These are phyloP conservation scores for Diaporthe australafricana DNA, from an alignment of 2,329 filamentous ascomycete genomes.

Conservation along the genomic window DNA sequence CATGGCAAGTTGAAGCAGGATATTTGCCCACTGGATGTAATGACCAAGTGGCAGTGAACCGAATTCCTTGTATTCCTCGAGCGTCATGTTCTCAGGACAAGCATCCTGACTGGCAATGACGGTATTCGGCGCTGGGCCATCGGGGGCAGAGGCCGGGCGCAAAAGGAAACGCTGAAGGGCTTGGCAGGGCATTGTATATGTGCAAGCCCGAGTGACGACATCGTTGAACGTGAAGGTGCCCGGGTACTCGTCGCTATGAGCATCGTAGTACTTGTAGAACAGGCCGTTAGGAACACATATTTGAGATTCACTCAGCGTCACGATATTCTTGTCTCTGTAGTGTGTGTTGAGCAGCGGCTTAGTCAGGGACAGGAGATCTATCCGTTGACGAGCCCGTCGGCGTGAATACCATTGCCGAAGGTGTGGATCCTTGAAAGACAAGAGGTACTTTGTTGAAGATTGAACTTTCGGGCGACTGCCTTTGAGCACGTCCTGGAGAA, in stretches of 20 bases:
- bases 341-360: constrained; percentile 53
- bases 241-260: background rate
- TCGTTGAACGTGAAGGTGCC: constrained; percentile 14
- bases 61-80: constrained; percentile 68
- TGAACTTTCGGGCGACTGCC: constrained; percentile 24
- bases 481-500: constrained; percentile 52
- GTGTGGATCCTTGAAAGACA: background rate
- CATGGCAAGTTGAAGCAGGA: constrained; percentile 61
- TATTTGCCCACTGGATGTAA: constrained; percentile 66
- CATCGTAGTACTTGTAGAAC: constrained; percentile 52
- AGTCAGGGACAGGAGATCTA: constrained; percentile 49
- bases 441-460: background rate
- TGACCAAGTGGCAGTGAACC: constrained; percentile 59
- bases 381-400: background rate
- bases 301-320: constrained; percentile 44
- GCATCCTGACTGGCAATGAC: constrained; percentile 60
- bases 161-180: constrained; percentile 54
- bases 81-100: constrained; percentile 60
- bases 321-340: constrained; percentile 38
- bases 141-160: constrained; percentile 42
- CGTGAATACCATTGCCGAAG: background rate
- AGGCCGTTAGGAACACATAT: constrained; percentile 61
- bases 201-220: constrained; percentile 50
- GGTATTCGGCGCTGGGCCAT: constrained; percentile 55
- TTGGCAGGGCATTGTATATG: constrained; percentile 45